Base-by-base conservation (phyloP, 2,329 filamentous ascomycete species). In the Orbilia quercus region DNA sequence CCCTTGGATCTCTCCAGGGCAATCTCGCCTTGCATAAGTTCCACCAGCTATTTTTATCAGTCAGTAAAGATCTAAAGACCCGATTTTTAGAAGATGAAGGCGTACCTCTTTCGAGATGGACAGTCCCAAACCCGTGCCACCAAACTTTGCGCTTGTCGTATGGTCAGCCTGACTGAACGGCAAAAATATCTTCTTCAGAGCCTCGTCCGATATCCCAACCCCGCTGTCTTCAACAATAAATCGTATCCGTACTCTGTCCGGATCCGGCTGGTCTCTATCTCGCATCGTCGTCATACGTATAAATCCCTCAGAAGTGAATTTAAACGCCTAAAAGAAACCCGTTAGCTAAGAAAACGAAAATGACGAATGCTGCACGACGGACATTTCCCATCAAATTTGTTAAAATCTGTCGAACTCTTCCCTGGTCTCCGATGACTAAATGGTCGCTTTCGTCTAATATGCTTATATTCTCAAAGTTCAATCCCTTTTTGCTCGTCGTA, bases 201-300 rank as follows among this genome's bases (percentile, higher is more conserved):
- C 60, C 16, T 74, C 69, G 7, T 74, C 69, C 20, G 69, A 66
- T 50, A 74, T 74, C 18, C 69, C 69, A 7, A 74, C 69, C 7
- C 69, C 69, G n/a, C 69, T 74, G 23, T 74, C 69, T 42, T 74
- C 69, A 7, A 74, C 69, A 14, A 55, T 74, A 63, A 74, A 74
- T 7, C 57, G 54, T 50, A 74, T 67, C 18, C 60, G 50, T n/a
- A 74, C 40, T 51, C 54, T 63, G 16, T 67, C 69, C 28, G 62
- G 40, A 12, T 66, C 48, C 12, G 62, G 55, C 16, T 74, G 69
- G 44, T 74, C 69, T 31, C 22, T 62, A 16, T 66, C 69, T 12
- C 69, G 62, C 60, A 74, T 74, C 0, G 69, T 74, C 4, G 63
- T 74, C 69, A 74, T 74, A 18, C 69, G 54, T 11, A 74, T 74